These are phyloP conservation scores for Hyaloperonospora arabidopsidis DNA, from an alignment of 352 stramenopile genomes.

Conservation along the genomic window DNA sequence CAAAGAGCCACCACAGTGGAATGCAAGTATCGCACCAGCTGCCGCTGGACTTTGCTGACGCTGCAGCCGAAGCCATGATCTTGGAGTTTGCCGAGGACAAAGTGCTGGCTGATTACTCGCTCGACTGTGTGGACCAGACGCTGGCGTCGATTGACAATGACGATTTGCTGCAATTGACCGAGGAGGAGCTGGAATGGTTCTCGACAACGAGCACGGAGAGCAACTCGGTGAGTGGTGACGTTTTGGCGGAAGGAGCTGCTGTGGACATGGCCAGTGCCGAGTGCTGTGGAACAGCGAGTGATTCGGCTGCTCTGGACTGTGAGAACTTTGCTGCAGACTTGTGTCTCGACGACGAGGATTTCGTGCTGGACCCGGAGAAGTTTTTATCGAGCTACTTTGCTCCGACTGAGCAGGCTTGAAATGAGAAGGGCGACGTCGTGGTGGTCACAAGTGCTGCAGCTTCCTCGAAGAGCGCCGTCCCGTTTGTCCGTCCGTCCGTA, in stretches of 20 bases:
- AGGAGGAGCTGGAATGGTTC: constrained; percentile 83
- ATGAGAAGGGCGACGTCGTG: constrained; percentile 27
- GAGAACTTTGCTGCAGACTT: constrained; percentile 32
- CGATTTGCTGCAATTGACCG: constrained; percentile 68
- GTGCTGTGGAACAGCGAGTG: constrained; percentile 20
- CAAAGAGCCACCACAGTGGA: constrained; percentile 18
- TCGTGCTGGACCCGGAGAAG: constrained; percentile 80
- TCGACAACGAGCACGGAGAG: constrained; percentile 33
- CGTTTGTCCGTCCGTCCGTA: constrained; percentile 27
- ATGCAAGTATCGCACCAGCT: constrained; percentile 31
- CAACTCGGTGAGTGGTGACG: neutral
- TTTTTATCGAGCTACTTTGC: constrained; percentile 83
- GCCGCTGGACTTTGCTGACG: constrained; percentile 51
- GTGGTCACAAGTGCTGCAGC: constrained; percentile 39
- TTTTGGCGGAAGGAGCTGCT: constrained; percentile 8
- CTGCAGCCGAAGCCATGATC: constrained; percentile 45
- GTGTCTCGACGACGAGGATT: constrained; percentile 61
- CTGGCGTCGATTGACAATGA: constrained; percentile 73
- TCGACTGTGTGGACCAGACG: constrained; percentile 49
- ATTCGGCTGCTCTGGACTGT: constrained; percentile 16
- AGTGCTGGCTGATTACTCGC: constrained; percentile 48
- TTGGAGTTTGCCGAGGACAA: constrained; percentile 78
- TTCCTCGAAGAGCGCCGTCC: constrained; percentile 32
- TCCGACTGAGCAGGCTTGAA: constrained; percentile 28
- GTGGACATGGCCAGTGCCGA: constrained; percentile 6